phyloP scores from a whole-genome alignment of 306 rosid species.

The Heteromeles arbutifolia region DNA sequence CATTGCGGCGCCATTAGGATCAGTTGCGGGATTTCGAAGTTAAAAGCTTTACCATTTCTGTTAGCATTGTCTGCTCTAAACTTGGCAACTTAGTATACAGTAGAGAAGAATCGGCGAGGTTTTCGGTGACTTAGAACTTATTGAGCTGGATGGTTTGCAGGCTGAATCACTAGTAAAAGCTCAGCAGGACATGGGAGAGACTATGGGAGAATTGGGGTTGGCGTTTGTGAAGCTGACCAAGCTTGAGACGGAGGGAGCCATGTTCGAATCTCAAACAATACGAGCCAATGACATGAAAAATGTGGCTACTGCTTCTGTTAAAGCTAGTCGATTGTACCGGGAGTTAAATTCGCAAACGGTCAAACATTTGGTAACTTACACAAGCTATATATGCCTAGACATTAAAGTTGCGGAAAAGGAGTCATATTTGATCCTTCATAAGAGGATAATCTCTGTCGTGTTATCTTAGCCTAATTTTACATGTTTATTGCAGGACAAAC shows the following conservation, averaged over 20 bases:
- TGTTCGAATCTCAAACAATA: conserved; percentile 51
- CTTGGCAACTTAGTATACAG: background rate
- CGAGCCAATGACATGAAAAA: conserved; percentile 72
- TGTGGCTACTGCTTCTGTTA: conserved; percentile 80
- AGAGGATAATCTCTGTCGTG: too few species aligned
- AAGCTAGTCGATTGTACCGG: conserved; percentile 74
- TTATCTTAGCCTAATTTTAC: background rate
- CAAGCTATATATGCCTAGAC: background rate
- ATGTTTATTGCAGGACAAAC: conserved; percentile 54
- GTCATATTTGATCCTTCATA: background rate
- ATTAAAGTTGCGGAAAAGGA: background rate
- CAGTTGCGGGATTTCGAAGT: background rate
- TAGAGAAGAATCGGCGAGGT: background rate
- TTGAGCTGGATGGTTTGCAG: conserved; percentile 23
- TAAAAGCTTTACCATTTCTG: background rate
- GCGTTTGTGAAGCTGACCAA: conserved; percentile 45
- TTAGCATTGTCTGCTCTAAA: background rate
- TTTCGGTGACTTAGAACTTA: background rate
- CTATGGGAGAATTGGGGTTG: background rate
- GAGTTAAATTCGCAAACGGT: conserved; percentile 82
- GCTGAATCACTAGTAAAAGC: conserved; percentile 38
- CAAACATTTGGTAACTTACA: conserved; percentile 71
- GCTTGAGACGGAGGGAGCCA: conserved; percentile 80
- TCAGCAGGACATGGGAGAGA: conserved; percentile 1
- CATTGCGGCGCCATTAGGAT: background rate